A percentile compares a stretch with the other conserved stretches of the same genome.
These are phyloP conservation scores for Phytophthora rubi DNA, from an alignment of 352 stramenopile genomes.

Conservation along the genomic window DNA sequence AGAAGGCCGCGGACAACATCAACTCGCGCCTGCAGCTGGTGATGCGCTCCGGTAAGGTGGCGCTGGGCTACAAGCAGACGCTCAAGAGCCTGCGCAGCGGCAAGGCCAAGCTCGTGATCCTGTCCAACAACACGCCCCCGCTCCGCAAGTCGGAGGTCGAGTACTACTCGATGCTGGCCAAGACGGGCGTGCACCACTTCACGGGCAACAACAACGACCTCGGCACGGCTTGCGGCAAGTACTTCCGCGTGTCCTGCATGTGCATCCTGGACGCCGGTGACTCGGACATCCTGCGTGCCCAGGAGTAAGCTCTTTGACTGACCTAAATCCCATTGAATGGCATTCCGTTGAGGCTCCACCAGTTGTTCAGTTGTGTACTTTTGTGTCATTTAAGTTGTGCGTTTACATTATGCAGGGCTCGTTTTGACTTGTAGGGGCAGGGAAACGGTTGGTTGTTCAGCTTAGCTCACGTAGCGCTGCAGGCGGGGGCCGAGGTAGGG, in stretches of 20 bases:
- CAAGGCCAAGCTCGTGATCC: constrained; percentile 98
- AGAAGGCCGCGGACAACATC: constrained; percentile 99
- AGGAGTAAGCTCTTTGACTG: constrained; percentile 12
- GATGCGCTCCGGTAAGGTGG: constrained; percentile 99
- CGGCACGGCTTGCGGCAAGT: constrained; percentile 99
- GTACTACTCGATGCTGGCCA: constrained; percentile 99
- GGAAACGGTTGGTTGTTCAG: neutral
- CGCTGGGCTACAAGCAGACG: constrained; percentile 98
- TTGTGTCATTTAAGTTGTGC: too few relatives aligned
- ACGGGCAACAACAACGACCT: constrained; percentile 98
- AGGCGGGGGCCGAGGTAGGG: constrained; percentile 56
- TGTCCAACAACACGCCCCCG: constrained; percentile 98
- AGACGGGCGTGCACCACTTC: constrained; percentile 99
- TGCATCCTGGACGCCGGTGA: constrained; percentile 97
- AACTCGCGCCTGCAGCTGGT: constrained; percentile 99
- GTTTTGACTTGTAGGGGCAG: neutral
- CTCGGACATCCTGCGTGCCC: constrained; percentile 98
- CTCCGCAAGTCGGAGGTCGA: constrained; percentile 99
- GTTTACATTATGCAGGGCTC: neutral
- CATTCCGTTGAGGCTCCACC: constrained; percentile 34
- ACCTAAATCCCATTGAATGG: constrained; percentile 17
- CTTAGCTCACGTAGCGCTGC: constrained; percentile 35
- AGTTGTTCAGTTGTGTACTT: neutral
- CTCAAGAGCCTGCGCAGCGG: constrained; percentile 96
- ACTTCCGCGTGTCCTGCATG: constrained; percentile 98